phyloP scores from a whole-genome alignment of 495 filamentous ascomycete species.

The Hypoxylon perforatum region DNA sequence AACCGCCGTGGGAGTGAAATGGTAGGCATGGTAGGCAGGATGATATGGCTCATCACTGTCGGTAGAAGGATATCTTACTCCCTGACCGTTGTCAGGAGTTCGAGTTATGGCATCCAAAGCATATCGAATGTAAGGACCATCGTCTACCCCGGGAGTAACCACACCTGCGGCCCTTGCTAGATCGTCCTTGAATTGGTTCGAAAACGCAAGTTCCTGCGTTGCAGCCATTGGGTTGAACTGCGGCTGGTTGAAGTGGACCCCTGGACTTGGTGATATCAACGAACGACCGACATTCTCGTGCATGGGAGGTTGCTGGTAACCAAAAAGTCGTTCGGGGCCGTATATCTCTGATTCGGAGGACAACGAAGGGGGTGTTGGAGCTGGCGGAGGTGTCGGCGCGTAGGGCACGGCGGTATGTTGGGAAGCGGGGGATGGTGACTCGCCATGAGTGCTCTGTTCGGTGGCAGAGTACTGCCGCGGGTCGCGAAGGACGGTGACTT shows the following conservation, averaged over 20 bases:
- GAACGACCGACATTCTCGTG: slow-evolving; percentile 38
- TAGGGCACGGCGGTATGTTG: slow-evolving; percentile 46
- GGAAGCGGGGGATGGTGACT: slow-evolving; percentile 24
- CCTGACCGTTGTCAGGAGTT: slow-evolving; percentile 41
- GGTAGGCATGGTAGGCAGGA: slow-evolving; percentile 26
- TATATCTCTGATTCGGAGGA: slow-evolving; percentile 51
- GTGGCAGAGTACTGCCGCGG: slow-evolving; percentile 25
- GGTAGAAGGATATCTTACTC: slow-evolving; percentile 43
- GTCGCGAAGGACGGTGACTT: slow-evolving; percentile 33
- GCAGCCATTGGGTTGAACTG: slow-evolving; percentile 47
- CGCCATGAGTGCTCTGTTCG: slow-evolving; percentile 6
- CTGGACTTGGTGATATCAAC: slow-evolving; percentile 29
- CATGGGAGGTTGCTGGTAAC: slow-evolving; percentile 26
- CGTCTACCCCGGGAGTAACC: slow-evolving; percentile 61
- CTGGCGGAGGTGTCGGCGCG: slow-evolving; percentile 47
- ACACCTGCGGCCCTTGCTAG: slow-evolving; percentile 55
- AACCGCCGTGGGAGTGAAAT: slow-evolving; percentile 35
- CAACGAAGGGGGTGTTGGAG: slow-evolving; percentile 45
- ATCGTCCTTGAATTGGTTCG: slow-evolving; percentile 55
- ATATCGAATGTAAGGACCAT: slow-evolving; percentile 60
- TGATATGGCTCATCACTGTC: slow-evolving; percentile 37
- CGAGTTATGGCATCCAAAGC: slow-evolving; percentile 59
- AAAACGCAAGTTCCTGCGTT: slow-evolving; percentile 44
- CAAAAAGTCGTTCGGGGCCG: slow-evolving; percentile 49
- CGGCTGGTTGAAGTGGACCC: slow-evolving; percentile 45